Evolutionary conservation across 352 stramenopile species (phyloP), one percentile per base, ranked within the genome.

Genomic region (Phytophthora melonis): DNA sequence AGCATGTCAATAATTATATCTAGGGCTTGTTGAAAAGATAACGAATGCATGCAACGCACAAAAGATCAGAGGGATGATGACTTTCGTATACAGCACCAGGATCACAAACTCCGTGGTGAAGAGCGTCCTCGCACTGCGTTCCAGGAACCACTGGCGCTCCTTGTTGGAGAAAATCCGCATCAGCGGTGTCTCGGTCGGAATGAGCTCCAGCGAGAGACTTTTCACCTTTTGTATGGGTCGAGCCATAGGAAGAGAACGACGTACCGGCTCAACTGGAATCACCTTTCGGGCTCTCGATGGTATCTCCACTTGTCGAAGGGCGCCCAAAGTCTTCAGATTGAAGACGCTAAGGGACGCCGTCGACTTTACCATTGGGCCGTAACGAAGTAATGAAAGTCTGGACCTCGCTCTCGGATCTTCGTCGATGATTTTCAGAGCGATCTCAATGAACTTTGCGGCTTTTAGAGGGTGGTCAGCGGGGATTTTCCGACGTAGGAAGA

Each of bases 81-180:
- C 60, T 63, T 82, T 66, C 10, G 67, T 70, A 34, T 68, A 79
- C 63, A 75, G 39, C 49, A 77, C 23, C 0, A 82, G 56, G 18
- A 75, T 47, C 8, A 73, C 41, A n/a, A 77, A 74, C 39, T 82
- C 71, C 2, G 55, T 71, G 14, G 69, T 54, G 41, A 72, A 70
- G 5, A 77, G 67, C 5, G 21, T 30, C 10, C 49, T 32, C 5
- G 75, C 68, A 19, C 53, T 52, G 11, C 58, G 21, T 9, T 62
- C 23, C 1, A 71, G 23, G 3, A 76, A 70, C 25, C 61, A 7
- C 19, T 58, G 45, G 1, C 61, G 61, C 8, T 70, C 59, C 10
- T 56, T 72, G 3, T 36, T 30, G 8, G 27, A 32, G 30, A 61
- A 59, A 49, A 68, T 11, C 30, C 21, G 21, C 7, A 10, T 13